Base-by-base conservation (phyloP, 2,329 filamentous ascomycete genomes). In the Neonectria hederae region DNA sequence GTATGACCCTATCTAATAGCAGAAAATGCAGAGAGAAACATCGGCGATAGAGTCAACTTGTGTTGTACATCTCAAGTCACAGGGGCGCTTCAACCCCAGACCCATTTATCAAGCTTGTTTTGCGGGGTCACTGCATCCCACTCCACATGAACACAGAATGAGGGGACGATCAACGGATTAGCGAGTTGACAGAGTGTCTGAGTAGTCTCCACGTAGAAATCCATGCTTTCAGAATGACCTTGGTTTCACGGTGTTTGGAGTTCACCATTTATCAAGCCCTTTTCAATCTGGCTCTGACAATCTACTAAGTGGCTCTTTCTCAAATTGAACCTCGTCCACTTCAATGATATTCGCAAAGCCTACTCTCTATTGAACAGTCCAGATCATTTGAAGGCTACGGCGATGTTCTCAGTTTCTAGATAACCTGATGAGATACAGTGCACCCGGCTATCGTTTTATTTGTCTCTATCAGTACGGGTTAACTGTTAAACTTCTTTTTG, bases 91-190 rank as follows among this genome's bases (percentile, higher is more conserved):
- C n/a, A 9, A 42, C 32, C 24, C 54, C 49, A 43, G 49, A 40
- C 43, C 32, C 42, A 54, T 60, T 9, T 45, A 42, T 38, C 54
- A 45, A 48, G 54, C 48, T 43, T 51, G 30, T 42, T 53, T 49
- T 54, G 60, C 54, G 60, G 60, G 60, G 60, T 54, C 24, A 24
- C n/a, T 38, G 28, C 42, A 54, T 26, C 21, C 32, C 40, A 43
- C 60, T 63, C 60, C 54, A 54, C 54, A 54, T 6, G 21, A n/a
- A 58, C 26, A 57, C 57, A 58, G 38, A 32, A 48, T 48, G 59
- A 53, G 51, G n/a, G 45, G 40, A 22, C 45, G 46, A 32, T 57
- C 46, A 56, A 32, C 13, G 14, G 38, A 49, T 63, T 28, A 22
- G 40, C 13, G 24, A 43, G 42, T 21, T 46, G 14, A n/a, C 13